phyloP scores from a whole-genome alignment of 192 early-diverging fungal species.

The Backusella westeae region DNA sequence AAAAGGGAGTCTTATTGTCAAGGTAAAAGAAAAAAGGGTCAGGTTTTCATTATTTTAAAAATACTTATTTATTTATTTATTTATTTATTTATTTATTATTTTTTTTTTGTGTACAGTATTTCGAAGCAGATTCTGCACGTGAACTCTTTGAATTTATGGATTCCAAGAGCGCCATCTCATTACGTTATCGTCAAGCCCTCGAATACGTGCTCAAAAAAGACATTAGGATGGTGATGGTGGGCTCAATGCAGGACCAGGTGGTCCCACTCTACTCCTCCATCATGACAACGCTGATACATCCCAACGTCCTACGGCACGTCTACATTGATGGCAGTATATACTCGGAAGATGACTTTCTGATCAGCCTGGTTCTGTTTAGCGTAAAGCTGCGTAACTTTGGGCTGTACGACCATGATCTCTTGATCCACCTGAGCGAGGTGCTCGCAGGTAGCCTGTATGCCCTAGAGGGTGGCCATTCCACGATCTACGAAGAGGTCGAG shows the following conservation, averaged over 20 bases:
- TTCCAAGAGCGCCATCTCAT: conserved; percentile 62
- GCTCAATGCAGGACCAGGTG: conserved; percentile 94
- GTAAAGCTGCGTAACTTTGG: conserved; percentile 86
- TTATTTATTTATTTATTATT: too few species aligned
- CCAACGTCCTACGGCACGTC: conserved; percentile 83
- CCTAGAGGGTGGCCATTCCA: conserved; percentile 88
- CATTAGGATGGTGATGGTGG: conserved; percentile 72
- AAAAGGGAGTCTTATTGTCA: conserved; percentile 80
- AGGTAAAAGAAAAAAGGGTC: conserved; percentile 28
- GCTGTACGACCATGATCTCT: conserved; percentile 80
- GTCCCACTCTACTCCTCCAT: conserved; percentile 87
- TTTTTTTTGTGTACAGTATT: conserved; percentile 43
- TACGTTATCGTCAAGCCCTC: conserved; percentile 71
- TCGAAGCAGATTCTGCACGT: conserved; percentile 86
- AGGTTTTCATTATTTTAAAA: background rate
- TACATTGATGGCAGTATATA: conserved; percentile 91
- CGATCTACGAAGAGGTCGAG: conserved; percentile 87
- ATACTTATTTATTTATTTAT: background rate
- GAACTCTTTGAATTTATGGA: conserved; percentile 96
- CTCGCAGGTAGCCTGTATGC: conserved; percentile 86
- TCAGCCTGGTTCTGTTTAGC: conserved; percentile 83
- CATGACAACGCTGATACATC: conserved; percentile 64
- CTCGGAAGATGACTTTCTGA: conserved; percentile 82
- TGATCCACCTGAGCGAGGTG: conserved; percentile 85
- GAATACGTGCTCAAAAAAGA: conserved; percentile 62